Evolutionary conservation across 345 rosid genomes (phyloP).

Genomic region (Lumnitzera littorea): DNA sequence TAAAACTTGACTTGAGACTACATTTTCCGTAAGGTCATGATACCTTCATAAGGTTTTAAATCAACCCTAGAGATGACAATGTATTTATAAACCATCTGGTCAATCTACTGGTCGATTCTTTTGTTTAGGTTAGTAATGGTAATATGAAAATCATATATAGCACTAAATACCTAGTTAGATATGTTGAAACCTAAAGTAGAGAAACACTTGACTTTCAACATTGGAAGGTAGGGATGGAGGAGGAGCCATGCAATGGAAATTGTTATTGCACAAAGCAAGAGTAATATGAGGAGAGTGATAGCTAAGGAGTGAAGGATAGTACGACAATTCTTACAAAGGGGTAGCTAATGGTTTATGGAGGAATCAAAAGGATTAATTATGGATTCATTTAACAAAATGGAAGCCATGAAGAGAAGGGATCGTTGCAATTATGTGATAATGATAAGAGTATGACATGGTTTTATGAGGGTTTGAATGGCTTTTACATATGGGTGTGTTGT

Average conservation of each 20-base stretch:
- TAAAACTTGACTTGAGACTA: background rate
- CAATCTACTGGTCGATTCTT: constrained; percentile 9
- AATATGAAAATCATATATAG: constrained; percentile 8
- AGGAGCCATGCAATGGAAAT: constrained; percentile 15
- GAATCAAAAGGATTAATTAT: too few species aligned
- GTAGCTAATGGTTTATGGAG: too few species aligned
- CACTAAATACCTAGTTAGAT: constrained; percentile 4
- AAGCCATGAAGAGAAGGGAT: too few species aligned
- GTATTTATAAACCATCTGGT: constrained; percentile 1
- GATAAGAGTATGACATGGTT: too few species aligned
- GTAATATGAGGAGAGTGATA: constrained; percentile 2
- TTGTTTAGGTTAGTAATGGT: constrained; percentile 17
- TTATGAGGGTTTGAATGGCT: too few species aligned
- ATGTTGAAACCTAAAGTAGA: constrained; percentile 13
- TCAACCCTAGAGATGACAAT: background rate
- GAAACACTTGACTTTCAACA: constrained; percentile 12
- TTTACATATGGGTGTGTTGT: too few species aligned
- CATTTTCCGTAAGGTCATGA: constrained; percentile 2
- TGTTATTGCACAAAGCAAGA: background rate
- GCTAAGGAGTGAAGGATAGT: constrained; percentile 7
- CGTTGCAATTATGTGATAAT: too few species aligned
- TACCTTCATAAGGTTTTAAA: background rate
- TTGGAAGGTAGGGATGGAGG: constrained; percentile 19
- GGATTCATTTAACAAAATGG: too few species aligned
- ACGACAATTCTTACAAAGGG: too few species aligned